Conservation (phyloP, 2,329 filamentous ascomycete genomes). For the Phyllosticta citriasiana region DNA sequence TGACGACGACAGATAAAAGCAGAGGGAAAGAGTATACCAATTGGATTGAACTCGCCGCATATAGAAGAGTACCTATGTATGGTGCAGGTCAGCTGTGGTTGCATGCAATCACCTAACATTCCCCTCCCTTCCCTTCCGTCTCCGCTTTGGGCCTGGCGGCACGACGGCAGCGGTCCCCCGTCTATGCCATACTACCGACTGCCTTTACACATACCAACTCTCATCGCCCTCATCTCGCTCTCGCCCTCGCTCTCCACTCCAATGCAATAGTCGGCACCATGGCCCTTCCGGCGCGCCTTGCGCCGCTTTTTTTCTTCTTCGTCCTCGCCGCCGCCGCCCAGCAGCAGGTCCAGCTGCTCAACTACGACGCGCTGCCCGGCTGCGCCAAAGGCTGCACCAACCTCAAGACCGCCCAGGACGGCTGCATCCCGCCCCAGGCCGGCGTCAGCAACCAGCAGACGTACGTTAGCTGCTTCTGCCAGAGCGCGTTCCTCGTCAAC, state of each 20-base stretch:
- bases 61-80: too few species aligned
- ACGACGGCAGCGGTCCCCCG: neutral
- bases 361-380: slow-evolving; percentile 23
- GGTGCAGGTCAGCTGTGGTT: neutral
- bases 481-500: slow-evolving; percentile 46
- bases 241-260: neutral
- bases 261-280: neutral
- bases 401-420: slow-evolving; percentile 49
- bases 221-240: neutral
- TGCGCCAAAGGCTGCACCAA: slow-evolving; percentile 26
- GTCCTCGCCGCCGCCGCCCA: neutral
- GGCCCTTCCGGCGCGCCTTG: neutral
- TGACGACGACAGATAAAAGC: too few species aligned
- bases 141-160: neutral
- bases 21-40: too few species aligned
- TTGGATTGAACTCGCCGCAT: too few species aligned
- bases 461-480: slow-evolving; percentile 67
- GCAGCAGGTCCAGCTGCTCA: slow-evolving; percentile 11
- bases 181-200: neutral
- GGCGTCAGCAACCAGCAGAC: slow-evolving; percentile 39
- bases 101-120: neutral
- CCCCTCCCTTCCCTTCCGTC: neutral
- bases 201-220: neutral
- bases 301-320: neutral
- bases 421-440: slow-evolving; percentile 53